A percentile compares a stretch with the other conserved stretches of the same genome.
These are phyloP conservation scores for Neonectria sp. DNA, from an alignment of 2,329 filamentous ascomycete species.

Conservation along the genomic window DNA sequence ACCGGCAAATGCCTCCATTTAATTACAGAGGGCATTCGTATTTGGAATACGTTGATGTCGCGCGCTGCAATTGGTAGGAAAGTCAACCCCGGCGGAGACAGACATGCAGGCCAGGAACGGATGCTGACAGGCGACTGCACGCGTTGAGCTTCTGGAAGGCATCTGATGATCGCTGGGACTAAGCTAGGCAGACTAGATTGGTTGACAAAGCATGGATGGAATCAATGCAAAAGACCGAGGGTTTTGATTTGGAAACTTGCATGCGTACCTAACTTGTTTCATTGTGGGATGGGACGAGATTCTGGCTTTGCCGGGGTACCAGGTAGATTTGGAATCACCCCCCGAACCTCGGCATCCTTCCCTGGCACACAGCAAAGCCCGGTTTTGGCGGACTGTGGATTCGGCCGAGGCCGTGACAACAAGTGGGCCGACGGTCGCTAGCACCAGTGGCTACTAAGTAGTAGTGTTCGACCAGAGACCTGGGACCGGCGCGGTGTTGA, in stretches of 20 bases:
- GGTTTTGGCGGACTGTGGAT: background rate
- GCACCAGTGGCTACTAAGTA: background rate
- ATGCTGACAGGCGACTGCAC: background rate
- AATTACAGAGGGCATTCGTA: background rate
- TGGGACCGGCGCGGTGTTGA: conserved; percentile 14
- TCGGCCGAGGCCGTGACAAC: conserved; percentile 14
- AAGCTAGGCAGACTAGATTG: background rate
- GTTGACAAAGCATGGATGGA: background rate
- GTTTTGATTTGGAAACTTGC: background rate
- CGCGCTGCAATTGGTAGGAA: background rate
- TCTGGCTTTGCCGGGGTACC: background rate
- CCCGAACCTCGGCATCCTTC: conserved; percentile 3
- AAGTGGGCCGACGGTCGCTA: conserved; percentile 5
- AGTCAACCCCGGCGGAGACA: background rate
- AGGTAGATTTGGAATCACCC: background rate
- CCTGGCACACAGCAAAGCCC: background rate
- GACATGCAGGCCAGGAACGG: background rate
- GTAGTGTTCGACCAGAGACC: background rate
- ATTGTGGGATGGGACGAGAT: background rate
- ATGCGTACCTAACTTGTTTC: background rate
- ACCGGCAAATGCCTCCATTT: too few species aligned
- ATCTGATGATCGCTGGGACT: background rate
- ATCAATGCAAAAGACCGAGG: background rate
- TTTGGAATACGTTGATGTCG: background rate
- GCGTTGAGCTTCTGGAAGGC: background rate